phyloP scores from a whole-genome alignment of 2,329 filamentous ascomycete genomes.

The Arthrobotrys musiformis region DNA sequence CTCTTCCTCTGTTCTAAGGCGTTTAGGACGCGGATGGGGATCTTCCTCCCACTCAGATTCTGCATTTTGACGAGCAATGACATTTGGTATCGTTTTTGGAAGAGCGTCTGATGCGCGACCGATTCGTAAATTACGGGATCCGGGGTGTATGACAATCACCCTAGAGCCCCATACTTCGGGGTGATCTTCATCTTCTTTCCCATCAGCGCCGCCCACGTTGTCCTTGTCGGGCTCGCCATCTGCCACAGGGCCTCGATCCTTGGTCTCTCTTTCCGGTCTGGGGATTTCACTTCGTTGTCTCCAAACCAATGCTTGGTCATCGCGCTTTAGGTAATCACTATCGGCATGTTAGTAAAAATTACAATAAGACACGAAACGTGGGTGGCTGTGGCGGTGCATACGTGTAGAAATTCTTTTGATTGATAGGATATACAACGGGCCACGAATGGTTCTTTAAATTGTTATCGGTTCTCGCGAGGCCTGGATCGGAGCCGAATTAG shows the following conservation, averaged over 20 bases:
- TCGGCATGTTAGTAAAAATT: not conserved
- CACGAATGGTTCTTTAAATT: constrained; percentile 95
- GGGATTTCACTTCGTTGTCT: constrained; percentile 88
- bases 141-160: constrained; percentile 92
- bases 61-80: constrained; percentile 80
- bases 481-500: constrained; percentile 65
- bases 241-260: constrained; percentile 67
- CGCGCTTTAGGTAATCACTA: constrained; percentile 96
- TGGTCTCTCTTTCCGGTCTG: constrained; percentile 59
- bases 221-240: constrained; percentile 66
- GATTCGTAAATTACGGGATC: constrained; percentile 93
- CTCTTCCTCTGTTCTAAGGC: constrained; percentile 70
- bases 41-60: constrained; percentile 86
- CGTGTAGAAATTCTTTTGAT: constrained; percentile 99
- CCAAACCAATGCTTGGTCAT: constrained; percentile 92
- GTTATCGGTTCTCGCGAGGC: constrained; percentile 96
- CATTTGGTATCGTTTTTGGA: constrained; percentile 93
- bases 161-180: constrained; percentile 70
- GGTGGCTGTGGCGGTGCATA: constrained; percentile 69
- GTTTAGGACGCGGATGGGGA: constrained; percentile 78
- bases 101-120: constrained; percentile 95
- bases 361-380: not conserved
- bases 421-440: constrained; percentile 92
- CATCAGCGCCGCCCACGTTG: constrained; percentile 65
- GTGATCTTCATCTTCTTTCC: constrained; percentile 67